These are phyloP conservation scores for Vigna unguiculata DNA, from an alignment of 306 rosid genomes.

Conservation along the genomic window DNA sequence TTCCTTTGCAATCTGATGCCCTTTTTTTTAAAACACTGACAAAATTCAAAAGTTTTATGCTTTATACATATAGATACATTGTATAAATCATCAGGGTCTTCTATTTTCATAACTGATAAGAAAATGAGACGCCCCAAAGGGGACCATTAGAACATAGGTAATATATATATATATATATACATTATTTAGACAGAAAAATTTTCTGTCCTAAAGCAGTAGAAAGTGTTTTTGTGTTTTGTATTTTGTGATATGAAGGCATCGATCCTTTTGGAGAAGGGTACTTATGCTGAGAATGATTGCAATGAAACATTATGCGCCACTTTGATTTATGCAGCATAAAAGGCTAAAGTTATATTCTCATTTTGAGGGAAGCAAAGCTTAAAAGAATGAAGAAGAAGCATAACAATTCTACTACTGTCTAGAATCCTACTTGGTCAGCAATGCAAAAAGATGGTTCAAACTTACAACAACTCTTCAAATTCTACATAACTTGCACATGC, in stretches of 20 bases:
- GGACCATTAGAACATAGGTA: too few relatives aligned
- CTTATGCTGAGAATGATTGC: slow-evolving; percentile 45
- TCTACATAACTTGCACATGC: not conserved
- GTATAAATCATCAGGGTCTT: too few relatives aligned
- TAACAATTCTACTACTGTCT: not conserved
- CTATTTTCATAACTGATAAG: too few relatives aligned
- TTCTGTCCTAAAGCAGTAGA: too few relatives aligned
- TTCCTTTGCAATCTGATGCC: not conserved
- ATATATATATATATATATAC: too few relatives aligned
- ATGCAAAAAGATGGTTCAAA: too few relatives aligned
- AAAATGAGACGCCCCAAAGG: too few relatives aligned
- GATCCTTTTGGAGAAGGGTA: not conserved
- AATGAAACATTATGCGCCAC: slow-evolving; percentile 39
- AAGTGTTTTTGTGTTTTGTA: not conserved
- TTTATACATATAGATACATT: too few relatives aligned
- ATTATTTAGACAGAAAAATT: too few relatives aligned
- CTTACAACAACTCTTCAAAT: not conserved
- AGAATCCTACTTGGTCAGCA: too few relatives aligned
- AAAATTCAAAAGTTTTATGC: too few relatives aligned
- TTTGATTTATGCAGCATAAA: slow-evolving; percentile 36
- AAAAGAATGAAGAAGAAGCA: not conserved
- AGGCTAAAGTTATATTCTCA: slow-evolving; percentile 43
- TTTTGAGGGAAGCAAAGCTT: not conserved
- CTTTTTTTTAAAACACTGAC: not conserved
- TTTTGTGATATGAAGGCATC: slow-evolving; percentile 40